phyloP scores from a whole-genome alignment of 2,329 filamentous ascomycete genomes.

The Verticillium longisporum region DNA sequence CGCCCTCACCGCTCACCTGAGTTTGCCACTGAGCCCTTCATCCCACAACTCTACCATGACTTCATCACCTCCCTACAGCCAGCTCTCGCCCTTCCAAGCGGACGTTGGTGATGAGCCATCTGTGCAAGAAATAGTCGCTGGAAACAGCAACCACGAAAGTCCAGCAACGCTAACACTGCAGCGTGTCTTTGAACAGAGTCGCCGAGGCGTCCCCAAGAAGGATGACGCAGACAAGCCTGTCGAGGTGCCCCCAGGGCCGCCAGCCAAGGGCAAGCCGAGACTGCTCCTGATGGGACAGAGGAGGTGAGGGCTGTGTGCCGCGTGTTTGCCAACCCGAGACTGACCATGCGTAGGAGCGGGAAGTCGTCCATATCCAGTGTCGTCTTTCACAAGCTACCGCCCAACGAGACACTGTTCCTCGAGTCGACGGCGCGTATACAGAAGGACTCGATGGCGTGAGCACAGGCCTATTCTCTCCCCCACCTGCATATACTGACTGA shows the following conservation, averaged over 20 bases:
- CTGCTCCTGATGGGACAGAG: conserved; percentile 92
- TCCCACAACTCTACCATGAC: not conserved
- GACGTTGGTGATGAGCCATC: conserved; percentile 6
- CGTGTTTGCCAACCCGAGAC: not conserved
- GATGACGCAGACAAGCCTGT: conserved; percentile 39
- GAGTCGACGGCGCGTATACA: conserved; percentile 93
- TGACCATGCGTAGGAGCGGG: conserved; percentile 61
- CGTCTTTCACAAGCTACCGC: conserved; percentile 97
- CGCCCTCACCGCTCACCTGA: not conserved
- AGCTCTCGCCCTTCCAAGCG: conserved; percentile 9
- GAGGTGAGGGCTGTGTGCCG: conserved; percentile 51
- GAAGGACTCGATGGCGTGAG: conserved; percentile 91
- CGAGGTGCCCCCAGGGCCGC: conserved; percentile 35
- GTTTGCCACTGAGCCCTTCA: not conserved
- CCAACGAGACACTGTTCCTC: conserved; percentile 90
- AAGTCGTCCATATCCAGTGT: conserved; percentile 98
- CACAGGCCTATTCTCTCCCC: conserved; percentile 8
- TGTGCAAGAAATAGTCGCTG: conserved; percentile 20
- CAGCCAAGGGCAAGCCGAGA: conserved; percentile 67
- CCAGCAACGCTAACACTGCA: conserved; percentile 57
- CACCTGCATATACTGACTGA: not conserved
- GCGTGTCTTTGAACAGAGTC: conserved; percentile 57
- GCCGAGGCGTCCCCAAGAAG: conserved; percentile 39
- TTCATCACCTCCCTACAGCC: conserved; percentile 2
- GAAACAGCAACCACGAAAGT: conserved; percentile 34